Evolutionary conservation across 345 rosid species (phyloP).

Genomic region (Limnanthes douglasii): DNA sequence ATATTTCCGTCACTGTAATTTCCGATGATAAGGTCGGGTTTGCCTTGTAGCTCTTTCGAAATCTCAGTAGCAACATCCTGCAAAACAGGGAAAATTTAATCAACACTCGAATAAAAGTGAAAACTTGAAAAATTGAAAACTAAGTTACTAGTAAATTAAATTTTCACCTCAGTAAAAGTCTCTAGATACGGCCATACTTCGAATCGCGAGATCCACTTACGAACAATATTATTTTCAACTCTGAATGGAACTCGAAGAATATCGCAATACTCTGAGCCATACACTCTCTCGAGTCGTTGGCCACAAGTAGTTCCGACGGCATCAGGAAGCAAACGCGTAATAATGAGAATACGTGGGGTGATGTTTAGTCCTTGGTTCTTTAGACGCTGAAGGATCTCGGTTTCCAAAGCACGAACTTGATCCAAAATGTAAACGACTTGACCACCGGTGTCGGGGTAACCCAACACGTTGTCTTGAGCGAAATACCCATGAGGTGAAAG

Average conservation of each 20-base stretch:
- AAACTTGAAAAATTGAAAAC: not conserved
- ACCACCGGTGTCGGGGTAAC: slow-evolving; percentile 94
- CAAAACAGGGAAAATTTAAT: slow-evolving; percentile 2
- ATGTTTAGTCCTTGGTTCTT: slow-evolving; percentile 79
- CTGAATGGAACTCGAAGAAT: slow-evolving; percentile 78
- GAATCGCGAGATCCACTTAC: slow-evolving; percentile 80
- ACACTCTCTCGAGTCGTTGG: slow-evolving; percentile 75
- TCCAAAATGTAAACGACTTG: slow-evolving; percentile 94
- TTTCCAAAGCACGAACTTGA: slow-evolving; percentile 88
- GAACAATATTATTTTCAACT: slow-evolving; percentile 53
- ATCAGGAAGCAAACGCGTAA: slow-evolving; percentile 75
- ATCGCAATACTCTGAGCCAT: slow-evolving; percentile 56
- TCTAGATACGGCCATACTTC: slow-evolving; percentile 94
- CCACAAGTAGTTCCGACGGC: slow-evolving; percentile 84
- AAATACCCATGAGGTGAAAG: slow-evolving; percentile 90
- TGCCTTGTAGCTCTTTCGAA: slow-evolving; percentile 60
- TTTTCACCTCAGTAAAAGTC: slow-evolving; percentile 56
- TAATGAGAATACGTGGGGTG: slow-evolving; percentile 68
- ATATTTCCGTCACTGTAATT: slow-evolving; percentile 93
- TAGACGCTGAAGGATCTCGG: slow-evolving; percentile 65
- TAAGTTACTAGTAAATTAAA: not conserved
- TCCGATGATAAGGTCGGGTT: slow-evolving; percentile 77
- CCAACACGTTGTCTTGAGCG: slow-evolving; percentile 87
- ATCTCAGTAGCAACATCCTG: slow-evolving; percentile 76
- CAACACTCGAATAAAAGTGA: not conserved